Evolutionary conservation across 495 filamentous ascomycete genomes (phyloP).

Genomic region (Lentithecium fluviatile): DNA sequence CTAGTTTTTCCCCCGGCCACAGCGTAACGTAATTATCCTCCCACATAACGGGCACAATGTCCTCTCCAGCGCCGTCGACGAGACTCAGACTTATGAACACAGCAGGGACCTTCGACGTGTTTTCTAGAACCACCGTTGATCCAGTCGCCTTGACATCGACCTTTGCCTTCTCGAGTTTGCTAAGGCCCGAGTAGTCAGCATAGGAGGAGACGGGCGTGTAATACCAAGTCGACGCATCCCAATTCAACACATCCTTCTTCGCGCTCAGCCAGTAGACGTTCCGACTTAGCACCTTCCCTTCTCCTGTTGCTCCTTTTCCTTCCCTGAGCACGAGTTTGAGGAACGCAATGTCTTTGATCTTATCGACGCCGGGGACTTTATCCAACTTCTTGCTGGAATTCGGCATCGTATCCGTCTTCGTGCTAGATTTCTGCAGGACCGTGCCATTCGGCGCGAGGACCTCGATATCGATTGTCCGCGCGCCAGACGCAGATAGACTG

Average conservation of each 20-base stretch:
- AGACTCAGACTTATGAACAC: slow-evolving; percentile 57
- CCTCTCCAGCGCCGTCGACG: slow-evolving; percentile 44
- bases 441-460: slow-evolving; percentile 52
- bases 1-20: slow-evolving; percentile 55
- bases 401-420: slow-evolving; percentile 28
- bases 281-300: slow-evolving; percentile 51
- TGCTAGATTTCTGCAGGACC: slow-evolving; percentile 36
- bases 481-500: slow-evolving; percentile 45
- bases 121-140: slow-evolving; percentile 50
- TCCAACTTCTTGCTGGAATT: slow-evolving; percentile 22
- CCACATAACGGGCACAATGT: slow-evolving; percentile 56
- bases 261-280: slow-evolving; percentile 64
- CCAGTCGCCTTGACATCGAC: slow-evolving; percentile 39
- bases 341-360: slow-evolving; percentile 49
- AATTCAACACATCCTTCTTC: slow-evolving; percentile 52
- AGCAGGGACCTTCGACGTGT: slow-evolving; percentile 53
- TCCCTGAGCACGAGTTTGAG: slow-evolving; percentile 54
- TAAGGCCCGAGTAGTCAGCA: slow-evolving; percentile 52
- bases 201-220: slow-evolving; percentile 57
- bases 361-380: slow-evolving; percentile 34
- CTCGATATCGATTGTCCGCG: slow-evolving; percentile 50
- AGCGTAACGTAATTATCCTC: slow-evolving; percentile 65
- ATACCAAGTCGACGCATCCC: slow-evolving; percentile 59
- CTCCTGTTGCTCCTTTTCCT: slow-evolving; percentile 33
- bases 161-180: slow-evolving; percentile 43